Percentiles rank a stretch among this genome's conserved stretches.
Evolutionary conservation across 208 protist genomes (phyloP).

Genomic region (Leishmania tropica): DNA sequence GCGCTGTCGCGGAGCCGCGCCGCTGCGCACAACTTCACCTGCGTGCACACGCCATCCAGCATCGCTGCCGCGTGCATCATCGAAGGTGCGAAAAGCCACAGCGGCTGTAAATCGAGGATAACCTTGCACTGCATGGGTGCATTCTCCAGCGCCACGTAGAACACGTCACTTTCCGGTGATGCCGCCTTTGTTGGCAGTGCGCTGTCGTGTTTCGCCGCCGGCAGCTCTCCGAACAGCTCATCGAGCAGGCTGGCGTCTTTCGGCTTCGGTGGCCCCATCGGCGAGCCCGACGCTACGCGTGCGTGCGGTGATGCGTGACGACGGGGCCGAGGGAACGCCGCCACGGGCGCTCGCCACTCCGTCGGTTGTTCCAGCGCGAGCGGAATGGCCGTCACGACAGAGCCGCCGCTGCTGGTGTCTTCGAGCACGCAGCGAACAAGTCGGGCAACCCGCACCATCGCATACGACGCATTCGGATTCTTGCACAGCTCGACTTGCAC

Average conservation of each 20-base stretch:
- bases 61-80: background rate
- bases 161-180: background rate
- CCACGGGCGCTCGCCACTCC: slow-evolving; percentile 5
- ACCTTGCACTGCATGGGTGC: background rate
- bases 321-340: background rate
- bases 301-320: background rate
- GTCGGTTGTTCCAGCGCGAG: slow-evolving; percentile 26
- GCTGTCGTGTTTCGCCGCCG: background rate
- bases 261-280: slow-evolving; percentile 14
- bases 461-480: background rate
- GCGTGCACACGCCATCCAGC: slow-evolving; percentile 8
- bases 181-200: background rate
- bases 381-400: background rate
- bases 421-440: slow-evolving; percentile 23
- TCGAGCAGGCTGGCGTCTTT: slow-evolving; percentile 11
- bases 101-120: background rate
- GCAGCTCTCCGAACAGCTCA: slow-evolving; percentile 25
- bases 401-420: background rate
- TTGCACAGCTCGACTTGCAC: slow-evolving; percentile 2
- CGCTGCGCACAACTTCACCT: background rate
- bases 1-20: background rate
- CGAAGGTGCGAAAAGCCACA: slow-evolving; percentile 33
- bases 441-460: slow-evolving; percentile 9
- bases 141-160: slow-evolving; percentile 3
- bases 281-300: background rate